These are phyloP conservation scores for Blastobotrys raffinosifermentans DNA, from an alignment of 1,139 yeast genomes.

Conservation along the genomic window DNA sequence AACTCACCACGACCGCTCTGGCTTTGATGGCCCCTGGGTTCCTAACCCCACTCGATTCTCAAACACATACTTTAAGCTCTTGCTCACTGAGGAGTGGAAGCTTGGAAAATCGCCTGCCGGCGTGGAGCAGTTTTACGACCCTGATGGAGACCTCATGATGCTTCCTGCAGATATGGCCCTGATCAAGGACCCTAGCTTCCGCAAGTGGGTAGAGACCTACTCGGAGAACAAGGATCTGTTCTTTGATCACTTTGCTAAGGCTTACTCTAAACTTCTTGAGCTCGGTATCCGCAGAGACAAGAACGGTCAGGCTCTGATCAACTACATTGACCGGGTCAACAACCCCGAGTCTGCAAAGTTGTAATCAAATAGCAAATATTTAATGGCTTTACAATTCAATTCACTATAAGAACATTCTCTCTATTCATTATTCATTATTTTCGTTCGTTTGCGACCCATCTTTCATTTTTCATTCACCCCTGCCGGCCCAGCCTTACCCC, in stretches of 20 bases:
- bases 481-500: too few species aligned
- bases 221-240: conserved; percentile 50
- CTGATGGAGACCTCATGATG: conserved; percentile 53
- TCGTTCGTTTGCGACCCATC: too few species aligned
- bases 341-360: conserved; percentile 18
- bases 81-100: conserved; percentile 72
- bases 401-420: too few species aligned
- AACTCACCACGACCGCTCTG: conserved; percentile 52
- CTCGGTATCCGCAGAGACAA: conserved; percentile 44
- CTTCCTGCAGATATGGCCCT: conserved; percentile 59
- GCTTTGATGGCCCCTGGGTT: conserved; percentile 95
- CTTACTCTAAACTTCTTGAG: conserved; percentile 52
- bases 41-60: conserved; percentile 73
- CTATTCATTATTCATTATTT: too few species aligned
- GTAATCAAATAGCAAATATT: too few species aligned
- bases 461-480: too few species aligned
- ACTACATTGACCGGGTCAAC: conserved; percentile 23
- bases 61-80: conserved; percentile 52
- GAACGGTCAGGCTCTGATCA: conserved; percentile 29
- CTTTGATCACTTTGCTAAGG: conserved; percentile 47
- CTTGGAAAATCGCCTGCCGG: conserved; percentile 49
- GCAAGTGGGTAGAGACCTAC: conserved; percentile 47
- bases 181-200: conserved; percentile 44
- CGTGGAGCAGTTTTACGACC: conserved; percentile 71
- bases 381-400: too few species aligned